Evolutionary conservation across 176 grass and related monocot genomes (phyloP), one percentile per base, ranked within the genome.

Genomic region (Hsuehochloa calcarea): DNA sequence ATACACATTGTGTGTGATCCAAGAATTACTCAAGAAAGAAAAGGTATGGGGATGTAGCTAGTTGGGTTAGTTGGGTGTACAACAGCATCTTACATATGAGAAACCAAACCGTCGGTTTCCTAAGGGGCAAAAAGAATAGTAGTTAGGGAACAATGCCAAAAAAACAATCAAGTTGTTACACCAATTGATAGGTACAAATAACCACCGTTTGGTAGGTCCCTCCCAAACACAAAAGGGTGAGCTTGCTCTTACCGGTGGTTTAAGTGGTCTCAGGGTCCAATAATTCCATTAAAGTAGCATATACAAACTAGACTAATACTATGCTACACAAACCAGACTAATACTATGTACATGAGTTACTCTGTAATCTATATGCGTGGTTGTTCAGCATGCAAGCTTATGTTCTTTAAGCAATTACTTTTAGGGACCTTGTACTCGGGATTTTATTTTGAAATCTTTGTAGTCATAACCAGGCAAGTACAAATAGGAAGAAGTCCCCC

Each of bases 131-230:
- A 38, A 74, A 3, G 70, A 87, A 47, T 45, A 81, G 78, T 81
- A 25, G 85, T 75, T 87, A 25, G 10, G 10, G 9, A 26, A 26
- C n/a, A 26, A 26, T 61, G 58, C 58, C 8, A 11, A 63, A 71
- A 60, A 65, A 73, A 35, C 44, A 54, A 72, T 86, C 27, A 72
- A 73, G 58, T 56, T 6, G 68, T 80, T 87, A 52, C 85, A 86
- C 77, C 68, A 80, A 55, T 44, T 65, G 68, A 80, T 43, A 65
- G 45, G 68, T 80, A 65, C 68, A 74, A 19, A 73, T 43, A 87
- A 73, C 77, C 45, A 80, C 34, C 34, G 22, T 64, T 29, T 43
- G 66, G 76, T 63, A 41, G 54, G 22, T 6, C 75, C 68, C 43
- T 72, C 49, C 16, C 52, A 27, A 27, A 19, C 9, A 43, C 37